Conservation (phyloP, 1,284 basidiomycete genomes). For the Tylopilus sp. region DNA sequence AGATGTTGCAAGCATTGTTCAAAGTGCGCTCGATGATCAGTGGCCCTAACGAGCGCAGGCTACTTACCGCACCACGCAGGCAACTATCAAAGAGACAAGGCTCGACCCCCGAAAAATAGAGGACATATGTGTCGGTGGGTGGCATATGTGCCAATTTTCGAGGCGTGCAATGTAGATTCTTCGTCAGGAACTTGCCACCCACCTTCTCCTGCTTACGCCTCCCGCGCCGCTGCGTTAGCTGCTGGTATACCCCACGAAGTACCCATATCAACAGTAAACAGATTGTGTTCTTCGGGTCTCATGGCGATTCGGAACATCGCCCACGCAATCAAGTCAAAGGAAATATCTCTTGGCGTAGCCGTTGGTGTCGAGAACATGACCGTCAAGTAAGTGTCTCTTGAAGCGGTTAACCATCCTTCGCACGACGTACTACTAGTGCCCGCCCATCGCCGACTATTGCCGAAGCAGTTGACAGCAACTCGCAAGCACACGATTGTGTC, state of each 20-base stretch:
- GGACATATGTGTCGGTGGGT: conserved; percentile 76
- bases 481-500: conserved; percentile 69
- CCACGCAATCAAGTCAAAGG: conserved; percentile 69
- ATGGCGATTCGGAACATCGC: conserved; percentile 82
- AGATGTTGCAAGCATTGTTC: conserved; percentile 66
- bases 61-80: conserved; percentile 30
- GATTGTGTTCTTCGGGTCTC: conserved; percentile 81
- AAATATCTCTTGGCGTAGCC: conserved; percentile 73
- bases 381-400: conserved; percentile 51
- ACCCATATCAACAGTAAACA: conserved; percentile 77
- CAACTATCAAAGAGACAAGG: conserved; percentile 44
- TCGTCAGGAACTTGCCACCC: conserved; percentile 76
- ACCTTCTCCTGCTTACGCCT: conserved; percentile 77
- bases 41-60: not conserved
- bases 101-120: conserved; percentile 62
- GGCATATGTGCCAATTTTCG: not conserved
- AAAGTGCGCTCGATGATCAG: conserved; percentile 42
- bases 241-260: conserved; percentile 77
- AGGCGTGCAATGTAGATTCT: not conserved
- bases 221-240: conserved; percentile 74
- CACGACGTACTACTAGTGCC: conserved; percentile 43
- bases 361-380: conserved; percentile 86
- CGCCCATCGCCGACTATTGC: conserved; percentile 74
- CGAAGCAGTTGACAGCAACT: conserved; percentile 48
- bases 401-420: not conserved